Evolutionary conservation across 768 basidiomycete species (phyloP).

Genomic region (Ramaria rubella): DNA sequence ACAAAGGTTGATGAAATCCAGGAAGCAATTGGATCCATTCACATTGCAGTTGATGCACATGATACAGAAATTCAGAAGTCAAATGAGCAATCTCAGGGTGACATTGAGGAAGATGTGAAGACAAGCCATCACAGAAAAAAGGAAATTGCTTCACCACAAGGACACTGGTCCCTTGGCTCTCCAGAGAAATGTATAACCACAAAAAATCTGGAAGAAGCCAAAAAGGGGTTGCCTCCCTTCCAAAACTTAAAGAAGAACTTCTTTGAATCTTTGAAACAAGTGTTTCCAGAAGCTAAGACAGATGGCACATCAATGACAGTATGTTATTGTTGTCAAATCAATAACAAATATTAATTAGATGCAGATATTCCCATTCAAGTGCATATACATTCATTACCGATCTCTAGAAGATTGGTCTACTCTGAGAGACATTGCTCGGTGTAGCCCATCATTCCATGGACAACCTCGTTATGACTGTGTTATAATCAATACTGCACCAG

Average conservation of each 20-base stretch:
- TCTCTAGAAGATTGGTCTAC: not conserved
- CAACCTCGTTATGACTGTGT: not conserved
- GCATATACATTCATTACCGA: not conserved
- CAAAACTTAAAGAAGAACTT: not conserved
- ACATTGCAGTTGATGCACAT: slow-evolving; percentile 21
- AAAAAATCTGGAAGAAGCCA: not conserved
- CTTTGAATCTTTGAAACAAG: not conserved
- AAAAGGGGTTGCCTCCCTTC: not conserved
- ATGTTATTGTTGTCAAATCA: not conserved
- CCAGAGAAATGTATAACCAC: not conserved
- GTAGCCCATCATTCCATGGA: not conserved
- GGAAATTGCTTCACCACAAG: not conserved
- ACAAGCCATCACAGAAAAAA: not conserved
- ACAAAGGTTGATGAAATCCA: not conserved
- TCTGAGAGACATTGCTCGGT: not conserved
- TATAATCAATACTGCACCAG: not conserved
- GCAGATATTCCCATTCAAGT: not conserved
- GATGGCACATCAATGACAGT: not conserved
- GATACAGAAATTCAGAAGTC: slow-evolving; percentile 18
- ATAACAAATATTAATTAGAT: too few relatives aligned
- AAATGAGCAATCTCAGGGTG: too few relatives aligned
- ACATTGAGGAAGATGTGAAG: not conserved
- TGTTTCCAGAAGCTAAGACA: not conserved
- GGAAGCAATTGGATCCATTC: slow-evolving; percentile 19
- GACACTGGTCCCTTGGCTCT: not conserved